Evolutionary conservation across 2,329 filamentous ascomycete genomes (phyloP).

Genomic region (Gyromitra esculenta): DNA sequence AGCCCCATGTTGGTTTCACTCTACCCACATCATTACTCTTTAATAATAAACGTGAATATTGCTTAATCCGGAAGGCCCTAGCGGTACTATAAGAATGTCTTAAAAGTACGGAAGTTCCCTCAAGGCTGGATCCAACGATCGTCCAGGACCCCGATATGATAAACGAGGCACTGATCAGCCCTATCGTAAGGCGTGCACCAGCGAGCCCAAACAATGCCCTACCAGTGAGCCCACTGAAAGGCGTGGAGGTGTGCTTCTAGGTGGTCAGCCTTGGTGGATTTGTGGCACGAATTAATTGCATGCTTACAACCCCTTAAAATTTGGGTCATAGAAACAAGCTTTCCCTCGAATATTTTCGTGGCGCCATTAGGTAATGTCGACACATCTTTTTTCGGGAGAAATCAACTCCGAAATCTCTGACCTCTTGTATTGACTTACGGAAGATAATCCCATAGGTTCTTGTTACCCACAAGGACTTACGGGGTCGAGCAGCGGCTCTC

Average conservation of each 20-base stretch:
- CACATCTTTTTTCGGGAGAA: conserved; percentile 13
- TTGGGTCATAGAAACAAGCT: conserved; percentile 40
- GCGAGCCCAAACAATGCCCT: conserved; percentile 29
- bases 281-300: conserved; percentile 32
- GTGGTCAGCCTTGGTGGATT: conserved; percentile 28
- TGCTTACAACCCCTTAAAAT: conserved; percentile 30
- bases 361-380: conserved; percentile 36
- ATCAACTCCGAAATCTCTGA: neutral
- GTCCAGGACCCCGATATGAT: conserved; percentile 33
- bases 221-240: conserved; percentile 19
- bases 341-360: conserved; percentile 19
- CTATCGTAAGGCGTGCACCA: conserved; percentile 43
- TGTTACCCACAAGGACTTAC: conserved; percentile 11
- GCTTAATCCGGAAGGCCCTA: conserved; percentile 13
- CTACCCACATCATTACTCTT: conserved; percentile 13
- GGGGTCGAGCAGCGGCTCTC: conserved; percentile 2
- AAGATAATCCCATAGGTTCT: conserved; percentile 9
- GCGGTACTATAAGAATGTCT: conserved; percentile 27
- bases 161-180: conserved; percentile 44
- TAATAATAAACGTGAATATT: neutral
- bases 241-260: conserved; percentile 19
- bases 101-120: conserved; percentile 8
- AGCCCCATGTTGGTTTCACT: conserved; percentile 22
- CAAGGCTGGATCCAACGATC: conserved; percentile 22
- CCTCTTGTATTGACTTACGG: conserved; percentile 3